Conservation (phyloP, 768 basidiomycete genomes). For the Tulasnella sp. region DNA sequence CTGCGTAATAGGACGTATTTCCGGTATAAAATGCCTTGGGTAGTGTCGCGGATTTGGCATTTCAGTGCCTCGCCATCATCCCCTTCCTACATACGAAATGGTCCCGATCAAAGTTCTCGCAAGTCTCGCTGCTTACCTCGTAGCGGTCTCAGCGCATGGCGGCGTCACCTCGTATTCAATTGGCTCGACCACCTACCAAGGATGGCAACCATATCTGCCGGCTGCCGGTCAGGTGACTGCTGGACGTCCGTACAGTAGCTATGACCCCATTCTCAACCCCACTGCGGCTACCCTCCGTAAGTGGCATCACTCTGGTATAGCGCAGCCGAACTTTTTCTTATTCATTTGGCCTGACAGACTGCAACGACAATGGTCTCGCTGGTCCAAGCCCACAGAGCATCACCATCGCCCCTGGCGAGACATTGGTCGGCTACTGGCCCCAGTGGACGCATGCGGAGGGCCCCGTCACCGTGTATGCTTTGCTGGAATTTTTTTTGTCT, state of each 20-base stretch:
- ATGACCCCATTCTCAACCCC: constrained; percentile 12
- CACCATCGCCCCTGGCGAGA: constrained; percentile 14
- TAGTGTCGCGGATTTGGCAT: no score
- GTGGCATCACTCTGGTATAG: not conserved
- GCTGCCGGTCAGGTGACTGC: constrained; percentile 6
- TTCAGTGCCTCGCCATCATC: not conserved
- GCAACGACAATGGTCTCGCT: constrained; percentile 15
- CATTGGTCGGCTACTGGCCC: constrained; percentile 11
- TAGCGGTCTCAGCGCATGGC: constrained; percentile 11
- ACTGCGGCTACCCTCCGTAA: constrained; percentile 11
- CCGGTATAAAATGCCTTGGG: no score
- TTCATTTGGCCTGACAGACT: not conserved
- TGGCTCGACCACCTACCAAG: constrained; percentile 14
- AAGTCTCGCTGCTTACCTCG: constrained; percentile 4
- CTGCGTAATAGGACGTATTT: no score
- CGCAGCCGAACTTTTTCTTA: not conserved
- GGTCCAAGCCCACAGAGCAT: constrained; percentile 2
- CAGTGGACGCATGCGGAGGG: constrained; percentile 19
- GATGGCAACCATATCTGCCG: constrained; percentile 6
- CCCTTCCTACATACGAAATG: not conserved
- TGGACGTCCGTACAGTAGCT: constrained; percentile 10
- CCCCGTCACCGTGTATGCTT: constrained; percentile 14
- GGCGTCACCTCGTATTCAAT: constrained; percentile 12
- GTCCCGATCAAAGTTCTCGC: not conserved
- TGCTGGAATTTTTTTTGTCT: not conserved